Evolutionary conservation across 805 yeast species (phyloP).

Genomic region (Saccharomycopsis amapae): DNA sequence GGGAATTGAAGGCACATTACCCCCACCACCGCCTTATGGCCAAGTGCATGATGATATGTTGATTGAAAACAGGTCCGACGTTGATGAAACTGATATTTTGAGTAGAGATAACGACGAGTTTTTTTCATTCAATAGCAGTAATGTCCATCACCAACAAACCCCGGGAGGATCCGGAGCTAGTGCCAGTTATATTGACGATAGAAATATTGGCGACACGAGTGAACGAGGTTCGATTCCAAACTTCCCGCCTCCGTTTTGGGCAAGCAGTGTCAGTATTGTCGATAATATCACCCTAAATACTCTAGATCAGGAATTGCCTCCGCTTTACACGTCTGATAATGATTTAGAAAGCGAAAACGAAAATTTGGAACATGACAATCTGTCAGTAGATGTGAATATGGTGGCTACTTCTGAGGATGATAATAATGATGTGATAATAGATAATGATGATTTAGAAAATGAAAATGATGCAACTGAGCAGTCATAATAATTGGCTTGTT

Average conservation of each 20-base stretch:
- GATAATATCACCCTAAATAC: conserved; percentile 21
- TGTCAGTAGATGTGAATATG: neutral
- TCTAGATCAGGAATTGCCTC: conserved; percentile 16
- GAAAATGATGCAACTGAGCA: neutral
- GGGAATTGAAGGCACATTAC: conserved; percentile 74
- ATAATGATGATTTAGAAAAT: neutral
- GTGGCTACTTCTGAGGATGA: neutral
- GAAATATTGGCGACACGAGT: neutral
- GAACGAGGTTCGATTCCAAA: conserved; percentile 14
- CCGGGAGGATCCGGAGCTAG: neutral
- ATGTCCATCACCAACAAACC: neutral
- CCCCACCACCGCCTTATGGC: conserved; percentile 92
- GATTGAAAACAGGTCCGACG: conserved; percentile 41
- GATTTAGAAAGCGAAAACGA: neutral
- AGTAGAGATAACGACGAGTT: conserved; percentile 7
- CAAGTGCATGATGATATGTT: conserved; percentile 71
- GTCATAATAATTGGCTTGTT: too few species aligned
- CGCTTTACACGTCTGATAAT: conserved; percentile 12
- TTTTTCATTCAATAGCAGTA: conserved; percentile 1
- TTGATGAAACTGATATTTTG: conserved; percentile 37
- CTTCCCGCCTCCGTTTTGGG: conserved; percentile 22
- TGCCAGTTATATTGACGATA: neutral
- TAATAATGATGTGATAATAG: neutral
- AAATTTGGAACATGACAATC: neutral
- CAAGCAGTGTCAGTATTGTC: conserved; percentile 13